Conservation (phyloP, 1,139 yeast species). For the Candida gigantensis region DNA sequence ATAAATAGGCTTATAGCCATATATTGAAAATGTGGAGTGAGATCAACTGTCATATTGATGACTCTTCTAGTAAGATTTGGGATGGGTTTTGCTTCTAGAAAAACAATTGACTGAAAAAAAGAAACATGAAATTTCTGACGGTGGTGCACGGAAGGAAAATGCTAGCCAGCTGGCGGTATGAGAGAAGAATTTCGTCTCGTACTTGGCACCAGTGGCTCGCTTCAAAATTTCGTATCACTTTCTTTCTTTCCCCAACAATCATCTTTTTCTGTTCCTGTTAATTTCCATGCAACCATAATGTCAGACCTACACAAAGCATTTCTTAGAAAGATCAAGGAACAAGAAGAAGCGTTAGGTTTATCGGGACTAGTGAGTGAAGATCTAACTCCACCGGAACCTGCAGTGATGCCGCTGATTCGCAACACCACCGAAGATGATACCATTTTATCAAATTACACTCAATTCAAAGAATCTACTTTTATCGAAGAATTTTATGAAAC, state of each 20-base stretch:
- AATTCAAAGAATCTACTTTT: conserved; percentile 21
- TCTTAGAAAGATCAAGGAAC: conserved; percentile 38
- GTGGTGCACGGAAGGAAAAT: too few relatives aligned
- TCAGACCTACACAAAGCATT: conserved; percentile 46
- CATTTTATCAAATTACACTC: conserved; percentile 9
- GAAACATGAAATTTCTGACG: too few relatives aligned
- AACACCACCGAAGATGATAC: conserved; percentile 6
- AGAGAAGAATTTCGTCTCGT: too few relatives aligned
- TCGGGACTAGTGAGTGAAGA: conserved; percentile 18
- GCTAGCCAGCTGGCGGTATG: too few relatives aligned
- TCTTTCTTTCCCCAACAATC: too few relatives aligned
- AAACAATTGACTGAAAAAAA: conserved; percentile 1
- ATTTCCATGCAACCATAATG: conserved; percentile 22
- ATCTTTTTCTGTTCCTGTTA: neutral
- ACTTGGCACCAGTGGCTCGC: too few relatives aligned
- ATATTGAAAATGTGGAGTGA: conserved; percentile 29
- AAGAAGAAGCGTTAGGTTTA: conserved; percentile 41
- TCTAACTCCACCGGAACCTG: conserved; percentile 5
- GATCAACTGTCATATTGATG: conserved; percentile 16
- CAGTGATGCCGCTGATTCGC: neutral
- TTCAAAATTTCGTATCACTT: too few relatives aligned
- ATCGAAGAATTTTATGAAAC: conserved; percentile 14
- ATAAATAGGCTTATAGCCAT: conserved; percentile 45
- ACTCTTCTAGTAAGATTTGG: neutral
- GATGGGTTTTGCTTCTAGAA: too few relatives aligned